These are phyloP conservation scores for Erythrobasidium yunnanense DNA, from an alignment of 768 basidiomycete species.

Conservation along the genomic window DNA sequence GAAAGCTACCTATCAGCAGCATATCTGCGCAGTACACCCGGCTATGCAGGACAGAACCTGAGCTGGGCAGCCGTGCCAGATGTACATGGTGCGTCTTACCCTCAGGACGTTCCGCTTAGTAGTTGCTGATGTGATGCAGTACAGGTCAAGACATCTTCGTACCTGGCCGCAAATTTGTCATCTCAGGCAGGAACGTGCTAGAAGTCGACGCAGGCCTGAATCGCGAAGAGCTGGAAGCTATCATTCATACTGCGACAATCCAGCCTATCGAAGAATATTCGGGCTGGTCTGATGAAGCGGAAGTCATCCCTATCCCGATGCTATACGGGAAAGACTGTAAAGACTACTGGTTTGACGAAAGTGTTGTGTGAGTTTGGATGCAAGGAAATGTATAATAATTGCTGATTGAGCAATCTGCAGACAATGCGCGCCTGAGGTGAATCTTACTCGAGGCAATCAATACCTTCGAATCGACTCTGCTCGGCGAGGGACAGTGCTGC, in stretches of 20 bases:
- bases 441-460: constrained; percentile 18
- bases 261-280: background rate
- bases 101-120: background rate
- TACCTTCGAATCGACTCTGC: constrained; percentile 3
- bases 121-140: background rate
- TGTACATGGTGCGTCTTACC: constrained; percentile 11
- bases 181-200: constrained; percentile 14
- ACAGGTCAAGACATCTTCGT: constrained; percentile 21
- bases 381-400: background rate
- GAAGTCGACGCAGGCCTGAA: constrained; percentile 8
- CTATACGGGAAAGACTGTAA: constrained; percentile 5
- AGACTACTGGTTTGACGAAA: constrained; percentile 5
- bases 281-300: constrained; percentile 1
- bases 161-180: constrained; percentile 11
- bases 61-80: constrained; percentile 14
- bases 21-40: background rate
- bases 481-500: constrained; percentile 1
- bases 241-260: background rate
- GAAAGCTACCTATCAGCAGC: constrained; percentile 8
- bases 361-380: background rate
- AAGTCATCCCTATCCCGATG: constrained; percentile 5
- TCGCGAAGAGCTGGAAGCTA: constrained; percentile 9
- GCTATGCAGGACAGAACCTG: constrained; percentile 1
- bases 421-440: background rate
- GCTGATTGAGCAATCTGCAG: background rate